Evolutionary conservation across 257 asterid species (phyloP).

Genomic region (Scutellaria galericulata): DNA sequence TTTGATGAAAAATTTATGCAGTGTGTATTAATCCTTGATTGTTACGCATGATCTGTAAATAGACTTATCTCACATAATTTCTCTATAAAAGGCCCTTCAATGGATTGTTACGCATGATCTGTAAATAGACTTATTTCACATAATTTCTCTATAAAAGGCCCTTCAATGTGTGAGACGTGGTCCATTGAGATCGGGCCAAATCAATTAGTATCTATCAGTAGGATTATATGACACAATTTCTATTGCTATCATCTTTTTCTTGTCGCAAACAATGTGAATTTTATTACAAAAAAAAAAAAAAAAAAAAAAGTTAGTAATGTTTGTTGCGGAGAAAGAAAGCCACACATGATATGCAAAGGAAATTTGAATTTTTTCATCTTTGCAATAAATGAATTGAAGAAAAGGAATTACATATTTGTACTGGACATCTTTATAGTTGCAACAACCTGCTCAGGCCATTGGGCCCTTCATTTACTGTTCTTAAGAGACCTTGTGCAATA

Average conservation of each 20-base stretch:
- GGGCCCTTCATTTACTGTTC: slow-evolving; percentile 60
- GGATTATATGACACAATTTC: too few relatives aligned
- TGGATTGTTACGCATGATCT: too few relatives aligned
- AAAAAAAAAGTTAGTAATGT: not conserved
- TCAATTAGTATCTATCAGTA: too few relatives aligned
- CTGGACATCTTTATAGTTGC: slow-evolving; percentile 39
- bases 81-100: too few relatives aligned
- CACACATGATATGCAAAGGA: slow-evolving; percentile 33
- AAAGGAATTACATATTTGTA: slow-evolving; percentile 7
- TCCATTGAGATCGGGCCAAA: too few relatives aligned
- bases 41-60: not conserved
- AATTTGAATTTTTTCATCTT: slow-evolving; percentile 6
- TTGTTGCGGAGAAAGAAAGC: slow-evolving; percentile 14
- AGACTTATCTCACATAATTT: not conserved
- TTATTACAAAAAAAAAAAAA: too few relatives aligned
- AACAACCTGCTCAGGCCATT: slow-evolving; percentile 60
- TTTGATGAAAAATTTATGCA: too few relatives aligned
- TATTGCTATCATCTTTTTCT: too few relatives aligned
- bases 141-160: too few relatives aligned
- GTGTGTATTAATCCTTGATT: too few relatives aligned
- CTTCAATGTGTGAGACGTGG: too few relatives aligned
- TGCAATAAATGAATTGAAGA: slow-evolving; percentile 36
- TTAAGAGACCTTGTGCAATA: slow-evolving; percentile 30
- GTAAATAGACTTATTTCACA: not conserved
- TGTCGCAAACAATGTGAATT: too few relatives aligned